Base-by-base conservation (phyloP, 257 asterid species). In the Przewalskia tangutica region DNA sequence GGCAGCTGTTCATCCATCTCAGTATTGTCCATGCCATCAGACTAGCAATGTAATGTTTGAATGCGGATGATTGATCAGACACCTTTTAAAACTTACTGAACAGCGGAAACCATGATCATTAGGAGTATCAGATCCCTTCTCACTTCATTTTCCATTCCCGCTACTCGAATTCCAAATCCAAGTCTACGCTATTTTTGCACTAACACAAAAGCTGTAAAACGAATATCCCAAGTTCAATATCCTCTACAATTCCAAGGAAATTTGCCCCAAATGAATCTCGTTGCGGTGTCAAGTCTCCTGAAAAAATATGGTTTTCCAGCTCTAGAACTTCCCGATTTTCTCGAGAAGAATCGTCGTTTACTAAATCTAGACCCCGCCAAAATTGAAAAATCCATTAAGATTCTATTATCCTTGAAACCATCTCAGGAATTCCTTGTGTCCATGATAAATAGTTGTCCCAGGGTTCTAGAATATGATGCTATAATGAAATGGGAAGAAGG, bases 241-340 rank as follows among this genome's bases (percentile, higher is more conserved):
- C 75, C 82, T 86, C 86, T 71, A 66, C 50, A 38, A 13, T 5
- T 60, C 80, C 83, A 16, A 17, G 79, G 63, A 55, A 58, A 59
- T 46, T 27, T 80, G 42, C 83, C 34, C 32, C 83, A 83, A 20
- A 58, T 82, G 56, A 85, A 85, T 78, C 85, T 89, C 40, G 80
- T 81, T 65, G 48, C 90, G 34, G 86, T 91, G 82, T 83, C 89
- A 58, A 86, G 53, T 84, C 88, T 90, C 81, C 89, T 95, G 84
- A 90, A 82, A 66, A 89, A 89, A 86, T 89, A 93, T 70, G 98
- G 95, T 51, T 91, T 92, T 82, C 87, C 91, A 23, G 87, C 87
- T 54, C 79, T 85, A 40, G 84, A 86, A 9, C 59, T 91, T 77
- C 88, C 86, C 2, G 53, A 80, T 81, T 92, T 93, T 80, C 87